Evolutionary conservation across 2,329 filamentous ascomycete genomes (phyloP).

Genomic region (Fusarium nodosum): DNA sequence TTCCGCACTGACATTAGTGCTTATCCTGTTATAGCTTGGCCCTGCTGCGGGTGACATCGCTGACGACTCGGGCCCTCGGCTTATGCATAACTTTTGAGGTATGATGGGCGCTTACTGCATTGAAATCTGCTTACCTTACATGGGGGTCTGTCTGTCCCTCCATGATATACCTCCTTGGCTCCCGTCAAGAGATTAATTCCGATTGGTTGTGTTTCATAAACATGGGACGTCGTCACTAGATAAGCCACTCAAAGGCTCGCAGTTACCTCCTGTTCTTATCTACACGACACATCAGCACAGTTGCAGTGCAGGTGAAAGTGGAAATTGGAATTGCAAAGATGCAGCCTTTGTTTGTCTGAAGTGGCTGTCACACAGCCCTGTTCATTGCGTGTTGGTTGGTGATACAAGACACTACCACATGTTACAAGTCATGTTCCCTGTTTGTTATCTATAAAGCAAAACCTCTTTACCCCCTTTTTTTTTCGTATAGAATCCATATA

Average conservation of each 20-base stretch:
- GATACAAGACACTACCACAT: not conserved
- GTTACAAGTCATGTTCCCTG: conserved; percentile 3
- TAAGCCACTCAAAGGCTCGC: conserved; percentile 1
- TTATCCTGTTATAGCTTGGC: conserved; percentile 15
- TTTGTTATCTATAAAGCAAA: conserved; percentile 11
- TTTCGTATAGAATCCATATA: not conserved
- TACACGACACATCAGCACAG: conserved; percentile 2
- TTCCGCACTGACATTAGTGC: not conserved
- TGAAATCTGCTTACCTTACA: not conserved
- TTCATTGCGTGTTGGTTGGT: not conserved
- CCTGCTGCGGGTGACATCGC: not conserved
- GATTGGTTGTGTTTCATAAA: not conserved
- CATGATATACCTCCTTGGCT: not conserved
- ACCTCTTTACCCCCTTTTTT: not conserved
- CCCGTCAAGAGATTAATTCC: not conserved
- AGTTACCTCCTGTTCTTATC: not conserved
- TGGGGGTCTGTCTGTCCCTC: not conserved
- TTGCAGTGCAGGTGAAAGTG: not conserved
- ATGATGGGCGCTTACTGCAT: conserved; percentile 8
- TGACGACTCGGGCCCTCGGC: not conserved
- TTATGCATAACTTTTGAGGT: not conserved
- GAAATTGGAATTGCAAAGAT: not conserved
- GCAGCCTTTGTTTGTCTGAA: not conserved
- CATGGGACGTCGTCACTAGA: not conserved
- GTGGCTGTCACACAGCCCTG: conserved; percentile 6